Evolutionary conservation across 352 stramenopile genomes (phyloP), one percentile per base, ranked within the genome.

Genomic region (Phytophthora macrochlamydospora): DNA sequence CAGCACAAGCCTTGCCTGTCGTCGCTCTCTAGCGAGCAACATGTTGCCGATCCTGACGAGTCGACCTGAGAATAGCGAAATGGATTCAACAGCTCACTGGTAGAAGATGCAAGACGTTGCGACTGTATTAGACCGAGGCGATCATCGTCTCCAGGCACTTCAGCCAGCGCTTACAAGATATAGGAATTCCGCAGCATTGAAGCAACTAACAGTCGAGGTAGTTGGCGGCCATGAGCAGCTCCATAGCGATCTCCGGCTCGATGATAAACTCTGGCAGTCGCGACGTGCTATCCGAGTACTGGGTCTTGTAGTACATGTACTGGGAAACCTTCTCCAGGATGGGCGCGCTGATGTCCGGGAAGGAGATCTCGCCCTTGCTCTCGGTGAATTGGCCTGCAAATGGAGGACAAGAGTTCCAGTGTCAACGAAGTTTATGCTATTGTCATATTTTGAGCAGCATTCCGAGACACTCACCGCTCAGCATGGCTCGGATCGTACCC

Each of bases 261-360:
- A 99, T 99, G 13, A 75, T 53, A 79, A 99, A 99, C 68, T 99
- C 97, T 0, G 98, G 98, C 63, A 99, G 97, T 2, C 94, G 83
- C 32, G 89, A 85, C 52, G 85, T 95, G 66, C 89, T 97, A 73
- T 99, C 98, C 24, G 89, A 95, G 78, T 98, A 98, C 75, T 91
- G 80, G 48, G 89, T 90, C 86, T 99, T 99, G 85, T 99, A 99
- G 84, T 99, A 98, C 65, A 99, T 91, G 87, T 99, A 99, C 78
- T 99, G 93, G 46, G 97, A 97, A 35, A 98, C 93, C 67, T 98
- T 98, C 75, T 99, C 98, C 18, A 99, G 74, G 63, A 99, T 98
- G 32, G 89, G 85, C 28, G 92, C 94, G 50, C 91, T 92, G 69
- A 99, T 99, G 61, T 93, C 97, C 0, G 95, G 96, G 72, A 99